Base-by-base conservation (phyloP, 805 yeast species). In the Candida awuae region DNA sequence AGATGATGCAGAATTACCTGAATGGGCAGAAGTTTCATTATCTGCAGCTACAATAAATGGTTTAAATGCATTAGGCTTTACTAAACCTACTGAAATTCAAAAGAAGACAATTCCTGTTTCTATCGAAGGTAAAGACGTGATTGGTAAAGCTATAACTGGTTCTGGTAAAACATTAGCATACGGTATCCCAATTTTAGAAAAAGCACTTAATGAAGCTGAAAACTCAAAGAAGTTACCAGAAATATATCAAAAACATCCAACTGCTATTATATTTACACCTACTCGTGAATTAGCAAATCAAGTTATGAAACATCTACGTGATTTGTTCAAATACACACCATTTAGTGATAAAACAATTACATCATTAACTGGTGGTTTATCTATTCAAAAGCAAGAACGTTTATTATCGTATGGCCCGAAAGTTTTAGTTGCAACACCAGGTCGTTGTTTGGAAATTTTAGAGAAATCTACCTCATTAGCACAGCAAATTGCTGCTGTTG, bases 81-180 rank as follows among this genome's bases (percentile, higher is more conserved):
- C 48, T 1, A 60, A 65, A 17, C 98, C 98, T 8, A 88, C 97
- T 0, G 84, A 80, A 25, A 87, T 92, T 53, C 98, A 92, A 61
- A 70, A 67, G 43, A 63, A 65, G 41, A 68, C 90, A 8, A 79
- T 92, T 39, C 95, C 97, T 2, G 52, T 68, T 20, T 85, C 90
- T 2, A 42, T 85, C 12, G 66, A 68, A 21, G 94, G 88, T 6
- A 70, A 68, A 26, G 97, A 92, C 61, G 74, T 92, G 4, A 78
- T 92, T 48, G 98, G 98, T 39, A 92, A 90, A 55, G 98, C 98
- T 13, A 81, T 92, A 9, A 92, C 98, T 1, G 98, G 98, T 58
- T 84, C 95, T 1, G 98, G 98, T 69, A 92, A 92, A 57, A 92
- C 98, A 0, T 66, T 88, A 42, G 99, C 98, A 0, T 92, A 85